Evolutionary conservation across 2,329 filamentous ascomycete species (phyloP).

Genomic region (Moelleriella libera): DNA sequence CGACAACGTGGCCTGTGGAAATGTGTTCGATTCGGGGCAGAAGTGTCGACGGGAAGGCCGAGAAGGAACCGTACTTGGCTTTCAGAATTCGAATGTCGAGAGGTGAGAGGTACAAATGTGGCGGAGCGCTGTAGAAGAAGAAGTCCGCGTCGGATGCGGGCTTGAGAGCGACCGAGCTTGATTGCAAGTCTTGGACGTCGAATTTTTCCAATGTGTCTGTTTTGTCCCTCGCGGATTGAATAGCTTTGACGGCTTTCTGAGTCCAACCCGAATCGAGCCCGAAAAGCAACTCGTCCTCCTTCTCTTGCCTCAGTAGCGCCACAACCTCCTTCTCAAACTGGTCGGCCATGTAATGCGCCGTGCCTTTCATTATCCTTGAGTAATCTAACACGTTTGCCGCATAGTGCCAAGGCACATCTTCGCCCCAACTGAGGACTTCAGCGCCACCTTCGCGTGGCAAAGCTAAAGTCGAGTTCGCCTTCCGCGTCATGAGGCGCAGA

Average conservation of each 20-base stretch:
- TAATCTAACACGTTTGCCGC: conserved; percentile 91
- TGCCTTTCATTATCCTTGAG: conserved; percentile 88
- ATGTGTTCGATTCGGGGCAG: conserved; percentile 81
- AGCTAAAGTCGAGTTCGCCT: conserved; percentile 69
- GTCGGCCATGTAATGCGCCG: conserved; percentile 69
- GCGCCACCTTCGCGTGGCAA: conserved; percentile 68
- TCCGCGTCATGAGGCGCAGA: conserved; percentile 69
- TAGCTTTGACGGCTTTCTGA: conserved; percentile 62
- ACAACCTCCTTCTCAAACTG: conserved; percentile 71
- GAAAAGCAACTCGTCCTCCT: conserved; percentile 84
- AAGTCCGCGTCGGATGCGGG: conserved; percentile 38
- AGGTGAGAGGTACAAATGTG: conserved; percentile 80
- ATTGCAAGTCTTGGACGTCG: conserved; percentile 7
- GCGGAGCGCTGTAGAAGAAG: conserved; percentile 77
- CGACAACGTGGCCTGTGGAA: conserved; percentile 74
- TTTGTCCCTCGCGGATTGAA: conserved; percentile 65
- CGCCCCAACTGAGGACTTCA: conserved; percentile 51
- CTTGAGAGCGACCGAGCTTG: conserved; percentile 5
- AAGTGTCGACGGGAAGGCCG: conserved; percentile 70
- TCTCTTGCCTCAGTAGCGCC: conserved; percentile 61
- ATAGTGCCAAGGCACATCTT: conserved; percentile 89
- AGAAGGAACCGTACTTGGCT: conserved; percentile 73
- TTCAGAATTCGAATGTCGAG: conserved; percentile 88
- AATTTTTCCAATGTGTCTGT: conserved; percentile 29
- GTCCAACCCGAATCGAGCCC: conserved; percentile 90